Evolutionary conservation across 768 basidiomycete species (phyloP).

Genomic region (Royoungia palumana): DNA sequence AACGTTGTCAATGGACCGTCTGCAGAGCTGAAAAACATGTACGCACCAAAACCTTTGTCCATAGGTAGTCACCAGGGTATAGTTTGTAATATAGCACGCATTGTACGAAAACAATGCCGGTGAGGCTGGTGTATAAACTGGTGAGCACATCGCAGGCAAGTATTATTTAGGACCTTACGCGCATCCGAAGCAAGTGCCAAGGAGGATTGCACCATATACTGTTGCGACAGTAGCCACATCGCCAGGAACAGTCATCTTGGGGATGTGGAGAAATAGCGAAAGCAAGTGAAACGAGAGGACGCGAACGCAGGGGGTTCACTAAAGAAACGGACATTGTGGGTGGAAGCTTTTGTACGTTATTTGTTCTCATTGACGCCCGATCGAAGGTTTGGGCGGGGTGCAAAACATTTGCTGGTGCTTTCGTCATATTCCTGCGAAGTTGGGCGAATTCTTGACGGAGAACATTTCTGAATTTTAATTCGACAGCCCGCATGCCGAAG

Average conservation of each 20-base stretch:
- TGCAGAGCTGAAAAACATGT: not conserved
- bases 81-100: slow-evolving; percentile 29
- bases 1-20: not conserved
- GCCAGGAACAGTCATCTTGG: slow-evolving; percentile 22
- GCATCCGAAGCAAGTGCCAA: slow-evolving; percentile 31
- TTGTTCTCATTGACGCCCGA: slow-evolving; percentile 30
- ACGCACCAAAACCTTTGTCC: slow-evolving; percentile 30
- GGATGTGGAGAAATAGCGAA: not conserved
- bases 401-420: slow-evolving; percentile 10
- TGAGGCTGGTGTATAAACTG: slow-evolving; percentile 17
- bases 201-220: slow-evolving; percentile 29
- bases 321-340: not conserved
- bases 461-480: too few relatives aligned
- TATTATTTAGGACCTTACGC: slow-evolving; percentile 11
- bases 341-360: slow-evolving; percentile 32
- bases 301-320: slow-evolving; percentile 29
- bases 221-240: slow-evolving; percentile 32
- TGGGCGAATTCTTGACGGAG: too few relatives aligned
- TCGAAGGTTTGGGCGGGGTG: slow-evolving; percentile 15
- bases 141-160: slow-evolving; percentile 2
- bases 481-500: too few relatives aligned
- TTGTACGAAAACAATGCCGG: slow-evolving; percentile 33
- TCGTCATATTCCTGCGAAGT: slow-evolving; percentile 8
- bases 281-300: slow-evolving; percentile 27
- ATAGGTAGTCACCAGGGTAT: slow-evolving; percentile 25